Percentiles rank a stretch among this genome's conserved stretches.
These are phyloP conservation scores for Dactylellina cionopaga DNA, from an alignment of 2,329 filamentous ascomycete genomes.

Conservation along the genomic window DNA sequence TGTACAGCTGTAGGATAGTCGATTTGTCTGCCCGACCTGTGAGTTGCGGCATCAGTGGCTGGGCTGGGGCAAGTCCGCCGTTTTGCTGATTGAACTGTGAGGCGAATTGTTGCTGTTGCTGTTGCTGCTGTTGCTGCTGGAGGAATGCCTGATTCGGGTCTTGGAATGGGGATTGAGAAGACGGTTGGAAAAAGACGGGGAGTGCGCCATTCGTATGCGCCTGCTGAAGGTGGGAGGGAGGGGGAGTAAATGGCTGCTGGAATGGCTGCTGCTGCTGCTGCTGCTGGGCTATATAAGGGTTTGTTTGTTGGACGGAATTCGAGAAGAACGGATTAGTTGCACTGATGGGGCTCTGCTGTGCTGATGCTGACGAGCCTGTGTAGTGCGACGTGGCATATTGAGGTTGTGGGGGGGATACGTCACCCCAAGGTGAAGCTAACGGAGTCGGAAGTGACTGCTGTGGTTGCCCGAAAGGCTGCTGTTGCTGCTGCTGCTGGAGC, in stretches of 20 bases:
- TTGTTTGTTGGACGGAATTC: conserved; percentile 17
- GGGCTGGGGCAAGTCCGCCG: conserved; percentile 56
- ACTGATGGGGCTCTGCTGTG: conserved; percentile 40
- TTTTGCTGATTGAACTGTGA: conserved; percentile 60
- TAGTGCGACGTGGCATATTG: conserved; percentile 48
- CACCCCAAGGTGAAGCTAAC: conserved; percentile 45
- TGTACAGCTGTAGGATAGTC: conserved; percentile 80
- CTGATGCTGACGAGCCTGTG: conserved; percentile 41
- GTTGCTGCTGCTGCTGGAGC: conserved; percentile 44
- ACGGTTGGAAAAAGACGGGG: conserved; percentile 55
- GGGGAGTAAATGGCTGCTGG: conserved; percentile 50
- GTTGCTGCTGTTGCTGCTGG: conserved; percentile 59
- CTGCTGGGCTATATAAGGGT: conserved; percentile 40
- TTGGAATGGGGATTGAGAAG: conserved; percentile 59
- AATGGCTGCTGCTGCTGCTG: conserved; percentile 55
- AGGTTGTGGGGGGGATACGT: conserved; percentile 39
- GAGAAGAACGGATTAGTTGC: conserved; percentile 48
- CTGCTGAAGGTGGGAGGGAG: conserved; percentile 54
- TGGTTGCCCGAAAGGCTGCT: neutral
- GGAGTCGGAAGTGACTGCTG: conserved; percentile 37
- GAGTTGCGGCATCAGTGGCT: conserved; percentile 60
- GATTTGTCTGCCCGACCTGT: conserved; percentile 72
- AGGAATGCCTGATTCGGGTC: conserved; percentile 60
- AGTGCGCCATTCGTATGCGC: conserved; percentile 51
- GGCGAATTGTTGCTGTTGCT: conserved; percentile 56